Evolutionary conservation across 495 filamentous ascomycete species (phyloP).

Genomic region (Patellaria atrata): DNA sequence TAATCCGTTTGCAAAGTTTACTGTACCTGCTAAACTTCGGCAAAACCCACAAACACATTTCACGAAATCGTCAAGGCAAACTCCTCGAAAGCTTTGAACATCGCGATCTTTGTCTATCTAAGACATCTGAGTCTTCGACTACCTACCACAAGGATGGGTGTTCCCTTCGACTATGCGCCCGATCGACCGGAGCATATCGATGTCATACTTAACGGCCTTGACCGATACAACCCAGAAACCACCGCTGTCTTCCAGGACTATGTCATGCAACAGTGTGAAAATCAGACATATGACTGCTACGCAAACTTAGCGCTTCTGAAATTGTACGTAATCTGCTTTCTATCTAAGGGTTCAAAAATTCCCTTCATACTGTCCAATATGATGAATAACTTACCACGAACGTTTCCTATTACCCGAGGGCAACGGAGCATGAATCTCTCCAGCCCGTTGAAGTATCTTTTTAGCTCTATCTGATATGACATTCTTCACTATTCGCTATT

Average conservation of each 20-base stretch:
- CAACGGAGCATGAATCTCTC: conserved; percentile 34
- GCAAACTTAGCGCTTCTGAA: conserved; percentile 93
- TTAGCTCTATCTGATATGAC: conserved; percentile 51
- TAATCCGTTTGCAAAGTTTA: too few species aligned
- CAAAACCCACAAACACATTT: too few species aligned
- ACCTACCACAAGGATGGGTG: too few species aligned
- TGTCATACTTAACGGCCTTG: conserved; percentile 82
- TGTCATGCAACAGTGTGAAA: conserved; percentile 86
- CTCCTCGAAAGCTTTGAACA: too few species aligned
- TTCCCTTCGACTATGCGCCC: conserved; percentile 36
- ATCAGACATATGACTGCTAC: conserved; percentile 84
- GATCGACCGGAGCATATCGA: conserved; percentile 82
- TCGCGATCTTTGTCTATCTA: too few species aligned
- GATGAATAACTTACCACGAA: conserved; percentile 60
- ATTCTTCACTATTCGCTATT: not conserved
- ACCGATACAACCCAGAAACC: conserved; percentile 97
- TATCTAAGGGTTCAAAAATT: conserved; percentile 3
- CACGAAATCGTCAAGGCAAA: too few species aligned
- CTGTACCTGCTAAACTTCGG: too few species aligned
- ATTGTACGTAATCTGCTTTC: conserved; percentile 94
- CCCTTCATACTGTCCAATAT: conserved; percentile 20
- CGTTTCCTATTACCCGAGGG: conserved; percentile 99
- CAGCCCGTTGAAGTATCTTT: conserved; percentile 37
- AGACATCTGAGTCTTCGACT: too few species aligned
- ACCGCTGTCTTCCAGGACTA: conserved; percentile 91